phyloP scores from a whole-genome alignment of 2,329 filamentous ascomycete genomes.

The Pseudogymnoascus sp. region DNA sequence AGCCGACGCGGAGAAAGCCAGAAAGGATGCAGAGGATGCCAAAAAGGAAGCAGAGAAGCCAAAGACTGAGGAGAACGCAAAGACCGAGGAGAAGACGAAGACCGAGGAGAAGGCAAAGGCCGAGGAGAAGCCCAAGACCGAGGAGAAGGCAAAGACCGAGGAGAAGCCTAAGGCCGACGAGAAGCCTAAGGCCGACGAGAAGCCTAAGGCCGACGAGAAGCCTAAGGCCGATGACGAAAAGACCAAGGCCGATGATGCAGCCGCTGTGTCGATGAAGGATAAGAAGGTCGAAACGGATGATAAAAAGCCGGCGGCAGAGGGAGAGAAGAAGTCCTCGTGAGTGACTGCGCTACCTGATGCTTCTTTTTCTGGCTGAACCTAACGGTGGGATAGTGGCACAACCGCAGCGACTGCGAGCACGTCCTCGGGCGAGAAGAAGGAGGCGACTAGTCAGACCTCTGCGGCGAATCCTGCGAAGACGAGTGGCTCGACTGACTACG shows the following conservation, averaged over 20 bases:
- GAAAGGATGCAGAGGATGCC: background rate
- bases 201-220: background rate
- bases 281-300: background rate
- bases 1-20: background rate
- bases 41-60: background rate
- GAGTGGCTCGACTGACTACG: background rate
- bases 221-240: background rate
- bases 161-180: background rate
- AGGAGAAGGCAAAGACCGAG: background rate
- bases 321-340: background rate
- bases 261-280: background rate
- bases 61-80: background rate
- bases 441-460: background rate
- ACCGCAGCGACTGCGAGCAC: background rate
- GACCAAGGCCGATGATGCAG: background rate
- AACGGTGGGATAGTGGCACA: constrained; percentile 1
- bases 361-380: background rate
- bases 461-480: background rate
- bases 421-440: background rate
- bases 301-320: background rate
- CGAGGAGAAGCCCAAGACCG: background rate
- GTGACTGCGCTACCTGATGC: background rate
- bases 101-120: background rate
- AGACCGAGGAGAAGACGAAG: background rate
- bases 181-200: background rate